Evolutionary conservation across 2,329 filamentous ascomycete species (phyloP).

Genomic region (Fusarium guadeloupense): DNA sequence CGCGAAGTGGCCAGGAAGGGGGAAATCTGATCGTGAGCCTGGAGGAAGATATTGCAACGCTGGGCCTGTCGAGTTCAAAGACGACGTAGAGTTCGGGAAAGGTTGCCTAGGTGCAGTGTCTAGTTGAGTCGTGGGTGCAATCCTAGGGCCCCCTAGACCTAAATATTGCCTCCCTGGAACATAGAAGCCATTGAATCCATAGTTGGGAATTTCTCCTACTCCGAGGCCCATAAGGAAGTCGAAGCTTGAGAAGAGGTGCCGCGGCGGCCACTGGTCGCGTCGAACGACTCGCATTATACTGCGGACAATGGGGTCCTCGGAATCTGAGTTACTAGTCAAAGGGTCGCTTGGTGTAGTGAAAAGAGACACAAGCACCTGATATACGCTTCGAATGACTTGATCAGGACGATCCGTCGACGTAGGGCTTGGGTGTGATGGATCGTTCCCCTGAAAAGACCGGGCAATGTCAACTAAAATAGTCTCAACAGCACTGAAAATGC

Average conservation of each 20-base stretch:
- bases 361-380: constrained; percentile 61
- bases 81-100: constrained; percentile 23
- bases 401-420: constrained; percentile 27
- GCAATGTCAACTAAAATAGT: constrained; percentile 61
- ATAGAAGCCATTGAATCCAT: constrained; percentile 48
- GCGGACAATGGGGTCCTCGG: constrained; percentile 55
- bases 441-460: constrained; percentile 24
- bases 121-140: constrained; percentile 20
- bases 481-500: constrained; percentile 66
- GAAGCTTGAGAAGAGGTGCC: constrained; percentile 56
- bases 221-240: constrained; percentile 63
- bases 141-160: constrained; percentile 4
- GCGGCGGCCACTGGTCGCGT: constrained; percentile 57
- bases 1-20: constrained; percentile 21
- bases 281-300: constrained; percentile 57
- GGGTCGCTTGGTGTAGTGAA: constrained; percentile 59
- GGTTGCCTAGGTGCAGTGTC: constrained; percentile 20
- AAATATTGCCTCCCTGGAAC: constrained; percentile 31
- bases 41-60: constrained; percentile 26
- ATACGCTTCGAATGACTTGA: constrained; percentile 57
- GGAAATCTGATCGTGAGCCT: constrained; percentile 25
- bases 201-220: constrained; percentile 51
- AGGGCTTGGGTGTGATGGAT: constrained; percentile 13
- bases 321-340: constrained; percentile 52
- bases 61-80: constrained; percentile 7